Base-by-base conservation (phyloP, 164 flowering plant species). In the Taxillus chinensis region DNA sequence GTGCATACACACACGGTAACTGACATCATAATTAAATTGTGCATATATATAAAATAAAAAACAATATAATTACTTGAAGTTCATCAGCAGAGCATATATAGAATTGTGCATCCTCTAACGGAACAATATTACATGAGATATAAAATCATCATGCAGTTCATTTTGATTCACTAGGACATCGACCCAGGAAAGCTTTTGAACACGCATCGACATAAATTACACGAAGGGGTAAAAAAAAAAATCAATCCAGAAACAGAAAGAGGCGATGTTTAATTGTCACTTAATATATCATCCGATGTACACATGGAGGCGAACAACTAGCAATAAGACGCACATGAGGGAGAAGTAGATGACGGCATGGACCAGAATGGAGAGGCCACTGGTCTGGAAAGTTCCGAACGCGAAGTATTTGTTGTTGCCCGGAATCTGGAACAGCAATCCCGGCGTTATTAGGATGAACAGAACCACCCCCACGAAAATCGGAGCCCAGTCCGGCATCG, bases 401-500 rank as follows among this genome's bases (percentile, higher is more conserved):
- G 84, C 92, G 0, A 83, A 51, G 64, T 63, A 63, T 9, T 72
- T 66, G 67, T 27, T 59, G 1, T 64, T 74, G 4, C 87, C 89
- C 5, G 92, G 89, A 0, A 83, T 43, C 79, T 84, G 89, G 62
- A 86, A 27, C 62, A 84, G 70, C 62, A 84, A 50, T 0, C 89
- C 89, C 15, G 92, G 92, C 0, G 82, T 75, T 8, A 86, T 62
- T 38, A 86, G 72, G 5, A 86, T 65, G 78, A 84, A 86, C 46
- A 86, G 77, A 61, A 82, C 75, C 71, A 84, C 84, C 0, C 82
- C 80, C 52, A 86, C 77, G 43, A 84, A 74, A 5, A 86, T 81
- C 57, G 92, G 85, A 3, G 84, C 87, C 89, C 92, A 84, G 60
- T 86, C 87, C 55, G 83, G 56, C 91, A 85, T 85, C 27, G 27